Evolutionary conservation across 352 stramenopile genomes (phyloP).

Genomic region (Globisporangium apiculatum): DNA sequence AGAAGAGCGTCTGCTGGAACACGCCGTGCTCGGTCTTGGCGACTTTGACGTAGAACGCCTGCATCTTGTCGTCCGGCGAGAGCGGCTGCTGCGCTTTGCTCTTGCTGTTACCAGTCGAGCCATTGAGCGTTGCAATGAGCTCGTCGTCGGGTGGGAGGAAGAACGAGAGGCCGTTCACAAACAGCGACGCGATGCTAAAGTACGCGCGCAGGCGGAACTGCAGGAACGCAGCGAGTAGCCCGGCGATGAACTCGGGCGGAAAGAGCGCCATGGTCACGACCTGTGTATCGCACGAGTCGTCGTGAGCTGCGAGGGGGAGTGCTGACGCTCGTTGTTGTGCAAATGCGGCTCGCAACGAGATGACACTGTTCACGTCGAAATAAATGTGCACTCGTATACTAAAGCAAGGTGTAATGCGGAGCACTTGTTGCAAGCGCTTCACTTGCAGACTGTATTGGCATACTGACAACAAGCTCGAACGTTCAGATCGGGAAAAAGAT

Average conservation of each 20-base stretch:
- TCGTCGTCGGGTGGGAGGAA: conserved; percentile 70
- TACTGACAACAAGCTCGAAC: too few species aligned
- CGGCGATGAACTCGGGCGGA: conserved; percentile 62
- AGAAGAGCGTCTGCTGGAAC: conserved; percentile 74
- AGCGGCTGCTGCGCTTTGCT: conserved; percentile 23
- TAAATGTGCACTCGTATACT: too few species aligned
- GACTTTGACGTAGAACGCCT: conserved; percentile 64
- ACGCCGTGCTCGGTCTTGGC: conserved; percentile 56
- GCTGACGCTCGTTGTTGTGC: too few species aligned
- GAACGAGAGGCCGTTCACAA: conserved; percentile 64
- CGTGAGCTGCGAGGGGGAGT: too few species aligned
- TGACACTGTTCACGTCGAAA: too few species aligned
- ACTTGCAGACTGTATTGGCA: too few species aligned
- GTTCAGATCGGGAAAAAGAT: too few species aligned
- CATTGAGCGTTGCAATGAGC: conserved; percentile 66
- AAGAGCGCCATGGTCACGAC: conserved; percentile 52
- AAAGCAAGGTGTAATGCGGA: too few species aligned
- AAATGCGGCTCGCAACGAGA: too few species aligned
- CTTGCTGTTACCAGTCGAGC: conserved; percentile 11
- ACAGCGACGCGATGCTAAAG: conserved; percentile 43
- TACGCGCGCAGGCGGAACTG: conserved; percentile 60
- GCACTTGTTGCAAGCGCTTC: too few species aligned
- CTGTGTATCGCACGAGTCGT: background rate
- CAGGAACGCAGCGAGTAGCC: conserved; percentile 59
- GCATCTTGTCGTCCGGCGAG: conserved; percentile 54